A percentile compares a stretch with the other conserved stretches of the same genome.
These are phyloP conservation scores for Candida coquimbonensis DNA, from an alignment of 805 yeast genomes.

Conservation along the genomic window DNA sequence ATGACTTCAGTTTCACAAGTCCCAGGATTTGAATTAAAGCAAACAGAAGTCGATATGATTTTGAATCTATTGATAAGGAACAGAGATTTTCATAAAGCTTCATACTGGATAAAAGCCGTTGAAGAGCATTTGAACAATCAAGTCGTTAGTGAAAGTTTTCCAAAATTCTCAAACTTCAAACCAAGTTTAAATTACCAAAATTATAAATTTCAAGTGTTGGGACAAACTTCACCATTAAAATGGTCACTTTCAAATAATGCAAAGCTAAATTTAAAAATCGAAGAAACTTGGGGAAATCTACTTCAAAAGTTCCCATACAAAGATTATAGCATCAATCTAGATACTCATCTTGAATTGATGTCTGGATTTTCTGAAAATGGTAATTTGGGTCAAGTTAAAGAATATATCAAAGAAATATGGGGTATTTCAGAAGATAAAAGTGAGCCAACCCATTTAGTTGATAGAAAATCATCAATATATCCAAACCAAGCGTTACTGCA, in stretches of 20 bases:
- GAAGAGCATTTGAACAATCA: background rate
- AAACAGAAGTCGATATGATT: conserved; percentile 2
- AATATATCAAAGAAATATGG: conserved; percentile 17
- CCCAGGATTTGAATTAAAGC: conserved; percentile 1
- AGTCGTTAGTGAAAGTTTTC: background rate
- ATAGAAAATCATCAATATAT: conserved; percentile 11
- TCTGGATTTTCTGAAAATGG: conserved; percentile 17
- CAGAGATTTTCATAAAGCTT: conserved; percentile 3
- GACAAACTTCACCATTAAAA: conserved; percentile 11
- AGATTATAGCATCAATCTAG: conserved; percentile 10
- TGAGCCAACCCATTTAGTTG: conserved; percentile 4
- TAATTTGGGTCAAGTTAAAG: conserved; percentile 13
- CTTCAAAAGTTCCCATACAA: background rate
- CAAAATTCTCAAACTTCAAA: conserved; percentile 3
- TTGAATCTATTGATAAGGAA: background rate
- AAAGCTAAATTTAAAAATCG: background rate
- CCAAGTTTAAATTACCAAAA: conserved; percentile 10
- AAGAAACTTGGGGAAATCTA: conserved; percentile 1
- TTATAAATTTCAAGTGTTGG: conserved; percentile 12
- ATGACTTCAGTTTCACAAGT: background rate
- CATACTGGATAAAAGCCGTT: conserved; percentile 3
- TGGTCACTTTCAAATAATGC: conserved; percentile 7
- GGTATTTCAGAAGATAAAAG: conserved; percentile 11
- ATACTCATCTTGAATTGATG: conserved; percentile 17
- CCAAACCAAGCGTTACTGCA: conserved; percentile 15